Evolutionary conservation across 2,329 filamentous ascomycete genomes (phyloP).

Genomic region (Aspergillus sp.): DNA sequence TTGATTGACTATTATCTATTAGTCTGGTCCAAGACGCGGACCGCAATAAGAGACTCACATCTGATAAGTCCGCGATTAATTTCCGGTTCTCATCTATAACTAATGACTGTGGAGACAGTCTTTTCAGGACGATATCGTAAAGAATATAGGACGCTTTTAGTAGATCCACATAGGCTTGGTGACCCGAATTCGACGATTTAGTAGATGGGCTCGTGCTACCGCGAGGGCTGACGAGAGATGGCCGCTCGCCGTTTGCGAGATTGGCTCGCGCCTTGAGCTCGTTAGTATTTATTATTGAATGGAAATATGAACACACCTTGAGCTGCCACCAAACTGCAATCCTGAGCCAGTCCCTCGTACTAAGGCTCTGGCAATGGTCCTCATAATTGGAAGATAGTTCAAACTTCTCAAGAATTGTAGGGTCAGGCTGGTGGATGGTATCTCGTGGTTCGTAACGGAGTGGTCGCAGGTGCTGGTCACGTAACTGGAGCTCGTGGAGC

Average conservation of each 20-base stretch:
- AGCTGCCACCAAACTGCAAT: constrained; percentile 35
- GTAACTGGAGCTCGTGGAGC: constrained; percentile 23
- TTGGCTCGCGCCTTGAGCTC: constrained; percentile 21
- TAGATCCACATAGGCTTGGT: constrained; percentile 33
- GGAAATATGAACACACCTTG: constrained; percentile 19
- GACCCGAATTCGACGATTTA: constrained; percentile 20
- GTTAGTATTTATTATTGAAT: background rate
- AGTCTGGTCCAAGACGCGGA: background rate
- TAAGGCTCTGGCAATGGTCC: constrained; percentile 23
- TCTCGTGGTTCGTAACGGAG: constrained; percentile 29
- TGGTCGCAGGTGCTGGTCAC: constrained; percentile 26
- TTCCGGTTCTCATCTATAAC: constrained; percentile 32
- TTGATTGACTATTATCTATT: constrained; percentile 23
- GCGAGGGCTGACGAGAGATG: constrained; percentile 19
- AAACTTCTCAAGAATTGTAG: constrained; percentile 21
- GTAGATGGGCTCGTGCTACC: constrained; percentile 26
- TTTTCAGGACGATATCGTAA: constrained; percentile 30
- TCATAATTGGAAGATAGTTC: constrained; percentile 20
- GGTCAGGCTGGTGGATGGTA: constrained; percentile 24
- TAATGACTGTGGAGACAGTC: constrained; percentile 20
- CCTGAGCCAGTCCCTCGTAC: constrained; percentile 30
- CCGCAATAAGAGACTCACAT: constrained; percentile 15
- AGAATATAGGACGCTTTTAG: constrained; percentile 34
- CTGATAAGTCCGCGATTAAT: constrained; percentile 30
- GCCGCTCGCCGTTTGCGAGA: constrained; percentile 24